These are phyloP conservation scores for Suhomyces sp. DNA, from an alignment of 805 yeast species.

Conservation along the genomic window DNA sequence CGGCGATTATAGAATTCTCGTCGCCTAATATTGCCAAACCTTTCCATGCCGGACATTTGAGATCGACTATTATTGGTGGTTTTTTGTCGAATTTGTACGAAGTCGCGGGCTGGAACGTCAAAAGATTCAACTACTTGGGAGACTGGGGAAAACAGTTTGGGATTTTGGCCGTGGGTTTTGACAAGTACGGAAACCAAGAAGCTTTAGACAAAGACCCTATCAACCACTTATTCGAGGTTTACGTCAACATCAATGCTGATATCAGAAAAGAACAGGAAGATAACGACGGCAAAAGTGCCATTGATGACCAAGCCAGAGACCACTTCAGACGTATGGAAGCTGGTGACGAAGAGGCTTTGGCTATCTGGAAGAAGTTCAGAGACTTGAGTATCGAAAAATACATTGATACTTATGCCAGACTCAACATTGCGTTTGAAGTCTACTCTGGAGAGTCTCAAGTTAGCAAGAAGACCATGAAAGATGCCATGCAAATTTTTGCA, in stretches of 20 bases:
- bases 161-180: slow-evolving; percentile 87
- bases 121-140: slow-evolving; percentile 91
- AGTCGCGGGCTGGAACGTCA: slow-evolving; percentile 87
- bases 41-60: slow-evolving; percentile 98
- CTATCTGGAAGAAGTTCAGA: slow-evolving; percentile 84
- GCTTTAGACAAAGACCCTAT: slow-evolving; percentile 75
- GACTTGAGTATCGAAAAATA: slow-evolving; percentile 86
- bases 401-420: slow-evolving; percentile 82
- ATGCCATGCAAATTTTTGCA: slow-evolving; percentile 59
- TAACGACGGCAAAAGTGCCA: slow-evolving; percentile 27
- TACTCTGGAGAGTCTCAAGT: slow-evolving; percentile 98
- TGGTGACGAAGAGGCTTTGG: slow-evolving; percentile 78
- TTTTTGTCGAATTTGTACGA: slow-evolving; percentile 88
- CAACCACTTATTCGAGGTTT: slow-evolving; percentile 90
- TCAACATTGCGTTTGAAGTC: slow-evolving; percentile 81
- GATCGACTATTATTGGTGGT: slow-evolving; percentile 98
- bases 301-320: slow-evolving; percentile 81
- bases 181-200: slow-evolving; percentile 79
- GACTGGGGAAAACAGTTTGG: slow-evolving; percentile 99
- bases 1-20: slow-evolving; percentile 83
- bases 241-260: slow-evolving; percentile 81
- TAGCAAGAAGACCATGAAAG: slow-evolving; percentile 63
- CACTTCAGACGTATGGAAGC: slow-evolving; percentile 91
- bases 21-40: slow-evolving; percentile 99
- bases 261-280: slow-evolving; percentile 62